Evolutionary conservation across 1,139 yeast genomes (phyloP), one percentile per base, ranked within the genome.

Genomic region (Debaryomyces sp.): DNA sequence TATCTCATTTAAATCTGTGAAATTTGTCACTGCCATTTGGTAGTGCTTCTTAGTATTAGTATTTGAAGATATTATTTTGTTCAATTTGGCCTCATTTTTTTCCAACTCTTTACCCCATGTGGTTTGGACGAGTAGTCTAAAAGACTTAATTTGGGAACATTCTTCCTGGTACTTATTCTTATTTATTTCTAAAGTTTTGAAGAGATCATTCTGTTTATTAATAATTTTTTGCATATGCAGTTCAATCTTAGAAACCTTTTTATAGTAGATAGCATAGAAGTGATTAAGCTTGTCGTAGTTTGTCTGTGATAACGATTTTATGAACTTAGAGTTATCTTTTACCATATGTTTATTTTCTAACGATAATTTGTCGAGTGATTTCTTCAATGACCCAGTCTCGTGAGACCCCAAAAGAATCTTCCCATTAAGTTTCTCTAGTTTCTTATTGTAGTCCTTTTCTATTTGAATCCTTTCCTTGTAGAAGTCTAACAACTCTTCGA

Each of bases 21-120:
- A 82, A 36, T 78, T 78, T 23, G 81, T 71, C 36, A 88, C 75
- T 2, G 85, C 75, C 18, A 78, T 66, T 62, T 83, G 85, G 62
- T 87, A 89, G 45, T 83, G 84, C 42, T 79, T 71, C 56, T 82
- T 79, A 39, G 81, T 63, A 34, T 71, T 70, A 13, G 73, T 69
- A 44, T 85, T 77, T 15, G 80, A 63, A 30, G 72, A 68, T 50
- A 76, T 79, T 43, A 84, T 75, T 59, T 82, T 84, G 34, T 77
- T 79, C 41, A 86, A 73, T 60, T 86, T 89, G 41, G 72, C 73
- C 54, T 87, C 81, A 59, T 85, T 77, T 55, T 80, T 82, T 53
- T 88, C 91, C 34, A 83, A 77, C 61, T 90, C 96, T 52, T 82
- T 83, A 10, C 95, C 95, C 73, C 94, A 84, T 30, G 94, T 77